Conservation (phyloP, 495 filamentous ascomycete genomes). For the Halenospora varia region DNA sequence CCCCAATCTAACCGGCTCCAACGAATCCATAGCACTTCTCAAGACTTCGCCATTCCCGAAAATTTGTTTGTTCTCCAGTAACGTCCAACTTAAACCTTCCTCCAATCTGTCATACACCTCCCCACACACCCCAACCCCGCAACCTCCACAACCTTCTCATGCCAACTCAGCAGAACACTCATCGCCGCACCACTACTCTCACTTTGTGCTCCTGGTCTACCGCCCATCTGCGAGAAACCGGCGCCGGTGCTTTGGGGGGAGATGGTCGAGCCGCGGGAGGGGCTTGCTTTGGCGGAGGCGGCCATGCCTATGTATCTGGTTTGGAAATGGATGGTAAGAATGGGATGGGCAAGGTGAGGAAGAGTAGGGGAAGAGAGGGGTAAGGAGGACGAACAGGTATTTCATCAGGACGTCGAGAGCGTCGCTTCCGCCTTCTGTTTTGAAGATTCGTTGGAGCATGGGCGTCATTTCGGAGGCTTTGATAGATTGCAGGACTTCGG, state of each 20-base stretch:
- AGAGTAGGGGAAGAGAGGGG: not conserved
- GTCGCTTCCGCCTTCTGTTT: constrained; percentile 66
- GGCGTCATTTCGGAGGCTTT: constrained; percentile 87
- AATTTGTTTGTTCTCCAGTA: too few species aligned
- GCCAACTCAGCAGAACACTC: constrained; percentile 93
- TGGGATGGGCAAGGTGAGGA: constrained; percentile 7
- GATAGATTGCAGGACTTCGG: constrained; percentile 86
- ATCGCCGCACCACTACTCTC: constrained; percentile 82
- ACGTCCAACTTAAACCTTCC: constrained; percentile 78
- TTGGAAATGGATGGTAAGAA: not conserved
- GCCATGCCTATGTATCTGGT: constrained; percentile 84
- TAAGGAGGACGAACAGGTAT: constrained; percentile 53
- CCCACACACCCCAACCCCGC: constrained; percentile 84
- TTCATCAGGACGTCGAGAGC: constrained; percentile 71
- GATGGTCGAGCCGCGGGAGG: constrained; percentile 28
- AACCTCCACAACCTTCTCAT: constrained; percentile 91
- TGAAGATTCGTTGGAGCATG: constrained; percentile 72
- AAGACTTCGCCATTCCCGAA: too few species aligned
- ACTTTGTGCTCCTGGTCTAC: constrained; percentile 55
- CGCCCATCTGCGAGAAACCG: constrained; percentile 73
- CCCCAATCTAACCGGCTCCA: too few species aligned
- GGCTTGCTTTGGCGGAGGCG: constrained; percentile 18
- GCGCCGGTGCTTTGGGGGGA: constrained; percentile 70
- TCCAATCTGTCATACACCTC: constrained; percentile 85
- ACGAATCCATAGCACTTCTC: too few species aligned